Evolutionary conservation across 225 moss, liverwort and hornwort genomes (phyloP).

Genomic region (Pseudisothecium myosuroides): DNA sequence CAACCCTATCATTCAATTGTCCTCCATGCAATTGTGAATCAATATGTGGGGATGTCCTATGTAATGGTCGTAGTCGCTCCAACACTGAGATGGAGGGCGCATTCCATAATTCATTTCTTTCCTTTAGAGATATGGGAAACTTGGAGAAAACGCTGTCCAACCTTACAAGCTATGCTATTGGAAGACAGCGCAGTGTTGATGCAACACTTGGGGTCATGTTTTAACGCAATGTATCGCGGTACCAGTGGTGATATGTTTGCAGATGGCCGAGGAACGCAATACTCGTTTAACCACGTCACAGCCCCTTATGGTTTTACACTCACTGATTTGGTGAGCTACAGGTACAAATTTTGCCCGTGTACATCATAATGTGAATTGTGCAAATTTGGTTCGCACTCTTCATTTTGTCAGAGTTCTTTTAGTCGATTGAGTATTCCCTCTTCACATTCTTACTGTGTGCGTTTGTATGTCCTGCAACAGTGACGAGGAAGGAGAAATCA

Average conservation of each 20-base stretch:
- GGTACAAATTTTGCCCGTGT: conserved; percentile 16
- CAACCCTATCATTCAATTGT: neutral
- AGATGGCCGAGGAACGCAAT: conserved; percentile 68
- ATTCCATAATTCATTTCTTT: neutral
- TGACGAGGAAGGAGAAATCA: conserved; percentile 42
- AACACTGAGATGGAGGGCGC: neutral
- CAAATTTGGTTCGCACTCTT: neutral
- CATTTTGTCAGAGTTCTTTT: neutral
- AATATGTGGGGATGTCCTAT: neutral
- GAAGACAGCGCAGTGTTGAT: neutral
- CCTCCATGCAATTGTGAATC: neutral
- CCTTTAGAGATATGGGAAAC: neutral
- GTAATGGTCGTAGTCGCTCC: neutral
- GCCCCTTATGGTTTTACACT: conserved; percentile 73
- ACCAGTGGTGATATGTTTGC: conserved; percentile 83
- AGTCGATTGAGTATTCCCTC: neutral
- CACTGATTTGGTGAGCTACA: conserved; percentile 91
- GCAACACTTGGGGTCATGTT: neutral
- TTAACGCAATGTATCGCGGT: neutral
- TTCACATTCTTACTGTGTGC: neutral
- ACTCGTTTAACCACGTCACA: conserved; percentile 75
- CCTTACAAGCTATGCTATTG: neutral
- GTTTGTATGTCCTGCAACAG: conserved; percentile 17
- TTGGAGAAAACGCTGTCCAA: neutral
- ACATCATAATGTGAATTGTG: neutral